Conservation (phyloP, 805 yeast genomes). For the Metschnikowia peoriensis region DNA sequence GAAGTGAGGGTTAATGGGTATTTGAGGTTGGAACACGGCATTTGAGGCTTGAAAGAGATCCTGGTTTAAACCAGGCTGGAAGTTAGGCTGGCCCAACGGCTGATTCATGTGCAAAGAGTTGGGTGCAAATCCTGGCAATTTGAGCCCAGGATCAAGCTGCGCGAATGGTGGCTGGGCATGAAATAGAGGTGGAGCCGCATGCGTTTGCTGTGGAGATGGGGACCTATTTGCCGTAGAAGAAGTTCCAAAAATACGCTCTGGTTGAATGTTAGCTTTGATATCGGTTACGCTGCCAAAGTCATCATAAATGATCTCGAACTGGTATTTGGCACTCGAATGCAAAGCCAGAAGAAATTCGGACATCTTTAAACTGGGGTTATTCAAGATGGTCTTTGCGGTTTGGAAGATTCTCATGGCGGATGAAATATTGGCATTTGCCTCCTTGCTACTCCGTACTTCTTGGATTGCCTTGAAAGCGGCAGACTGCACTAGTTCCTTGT, state of each 20-base stretch:
- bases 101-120: constrained; percentile 4
- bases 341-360: constrained; percentile 29
- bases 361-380: constrained; percentile 27
- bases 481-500: constrained; percentile 6
- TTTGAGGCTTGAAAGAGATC: constrained; percentile 4
- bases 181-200: constrained; percentile 1
- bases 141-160: constrained; percentile 1
- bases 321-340: constrained; percentile 18
- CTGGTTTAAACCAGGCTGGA: constrained; percentile 2
- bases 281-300: constrained; percentile 46
- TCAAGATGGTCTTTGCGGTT: constrained; percentile 27
- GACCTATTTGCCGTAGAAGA: constrained; percentile 2
- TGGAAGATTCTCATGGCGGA: constrained; percentile 34
- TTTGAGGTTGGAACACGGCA: constrained; percentile 2
- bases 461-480: constrained; percentile 43
- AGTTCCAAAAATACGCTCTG: constrained; percentile 6
- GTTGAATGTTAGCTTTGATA: constrained; percentile 24
- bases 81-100: constrained; percentile 2
- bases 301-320: constrained; percentile 46
- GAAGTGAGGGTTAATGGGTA: background rate
- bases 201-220: constrained; percentile 9
- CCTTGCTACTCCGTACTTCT: constrained; percentile 33
- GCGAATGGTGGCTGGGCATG: constrained; percentile 6
- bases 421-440: constrained; percentile 36
- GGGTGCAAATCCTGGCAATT: constrained; percentile 3